Conservation (phyloP, 2,329 filamentous ascomycete genomes). For the Botrytis galanthina region DNA sequence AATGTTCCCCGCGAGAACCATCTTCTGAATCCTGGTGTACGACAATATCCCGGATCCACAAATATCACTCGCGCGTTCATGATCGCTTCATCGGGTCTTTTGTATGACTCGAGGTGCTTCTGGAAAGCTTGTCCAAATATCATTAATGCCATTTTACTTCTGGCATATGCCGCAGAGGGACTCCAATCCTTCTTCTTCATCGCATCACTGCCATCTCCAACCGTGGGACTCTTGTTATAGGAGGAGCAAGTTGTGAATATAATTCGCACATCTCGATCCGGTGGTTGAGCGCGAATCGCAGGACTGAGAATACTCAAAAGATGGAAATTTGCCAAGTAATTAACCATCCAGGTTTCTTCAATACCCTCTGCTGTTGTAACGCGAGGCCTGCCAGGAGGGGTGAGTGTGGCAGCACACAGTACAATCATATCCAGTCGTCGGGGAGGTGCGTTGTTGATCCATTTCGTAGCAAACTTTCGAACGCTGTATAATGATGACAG, state of each 20-base stretch:
- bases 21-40: conserved; percentile 82
- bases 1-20: conserved; percentile 86
- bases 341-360: conserved; percentile 89
- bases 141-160: conserved; percentile 77
- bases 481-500: conserved; percentile 85
- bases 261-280: conserved; percentile 89
- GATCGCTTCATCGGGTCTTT: conserved; percentile 77
- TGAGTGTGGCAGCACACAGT: conserved; percentile 77
- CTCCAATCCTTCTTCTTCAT: conserved; percentile 53
- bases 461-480: conserved; percentile 90
- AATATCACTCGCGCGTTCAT: conserved; percentile 81
- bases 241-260: conserved; percentile 83
- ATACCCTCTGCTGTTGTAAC: conserved; percentile 72
- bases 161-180: conserved; percentile 57
- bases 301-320: conserved; percentile 87
- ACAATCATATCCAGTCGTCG: conserved; percentile 87
- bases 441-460: conserved; percentile 93
- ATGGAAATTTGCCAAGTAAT: conserved; percentile 95
- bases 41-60: conserved; percentile 79
- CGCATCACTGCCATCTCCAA: conserved; percentile 50
- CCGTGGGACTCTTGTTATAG: conserved; percentile 75
- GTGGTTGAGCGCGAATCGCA: conserved; percentile 83
- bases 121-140: conserved; percentile 88
- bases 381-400: conserved; percentile 61
- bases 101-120: conserved; percentile 82